Evolutionary conservation across 2,329 filamentous ascomycete genomes (phyloP), one percentile per base, ranked within the genome.

Genomic region (Thyridium curvatum): DNA sequence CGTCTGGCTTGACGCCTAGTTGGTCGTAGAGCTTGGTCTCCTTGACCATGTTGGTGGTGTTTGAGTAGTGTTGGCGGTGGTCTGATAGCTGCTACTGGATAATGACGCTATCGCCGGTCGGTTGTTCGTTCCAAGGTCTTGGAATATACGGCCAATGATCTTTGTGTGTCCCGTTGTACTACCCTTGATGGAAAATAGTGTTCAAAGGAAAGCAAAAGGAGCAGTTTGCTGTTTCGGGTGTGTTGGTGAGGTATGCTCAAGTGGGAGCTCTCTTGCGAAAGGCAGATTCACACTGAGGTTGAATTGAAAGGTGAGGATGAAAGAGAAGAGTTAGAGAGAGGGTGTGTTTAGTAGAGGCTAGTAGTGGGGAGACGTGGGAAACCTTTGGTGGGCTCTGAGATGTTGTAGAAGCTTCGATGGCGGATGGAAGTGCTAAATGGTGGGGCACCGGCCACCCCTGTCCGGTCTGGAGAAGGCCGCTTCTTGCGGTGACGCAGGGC

Each of bases 1-100:
- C 88, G 44, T 81, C 77, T 30, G 91, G 78, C 61, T 86, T 84
- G 64, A 96, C 71, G 59, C 74, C 72, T 54, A 98, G 74, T 47
- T 79, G 75, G 64, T 97, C 88, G 72, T 98, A 98, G 47, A 97
- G 82, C 66, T 59, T 58, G 4, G 53, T 54, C 37, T 60, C 58
- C 41, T 58, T 59, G 35, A 57, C 58, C 58, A 61, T 61, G 26
- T 43, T 58, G 47, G 26, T 30, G 35, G n/a, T 15, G 21, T 30
- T 30, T 12, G 16, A 14, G 34, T 10, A 15, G 15, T 10, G 18
- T 4, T 15, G 14, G 12, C 16, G 9, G 21, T 37, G 14, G n/a
- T 17, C 16, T 37, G n/a, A 14, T 37, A 31, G 10, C 21, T 30
- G 34, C 18, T 13, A 37, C 14, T 6, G 21, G 18, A 28, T 35